Evolutionary conservation across 768 basidiomycete species (phyloP).

Genomic region (Crepidotus variabilis): DNA sequence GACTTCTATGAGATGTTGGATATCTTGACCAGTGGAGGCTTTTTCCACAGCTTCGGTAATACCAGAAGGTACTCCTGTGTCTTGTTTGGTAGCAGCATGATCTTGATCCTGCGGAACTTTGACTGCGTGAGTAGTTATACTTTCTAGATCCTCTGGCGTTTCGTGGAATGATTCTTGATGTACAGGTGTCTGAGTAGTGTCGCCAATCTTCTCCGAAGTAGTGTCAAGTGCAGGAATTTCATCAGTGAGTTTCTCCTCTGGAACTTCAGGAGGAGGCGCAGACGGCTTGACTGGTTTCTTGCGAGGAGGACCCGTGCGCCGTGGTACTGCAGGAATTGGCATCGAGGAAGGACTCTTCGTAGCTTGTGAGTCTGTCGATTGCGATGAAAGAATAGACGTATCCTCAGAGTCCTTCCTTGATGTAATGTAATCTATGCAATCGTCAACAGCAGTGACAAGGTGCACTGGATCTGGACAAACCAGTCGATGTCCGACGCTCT

Average conservation of each 20-base stretch:
- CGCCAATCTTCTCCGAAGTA: slow-evolving; percentile 2
- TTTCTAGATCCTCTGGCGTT: neutral
- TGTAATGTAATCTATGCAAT: neutral
- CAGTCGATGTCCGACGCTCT: neutral
- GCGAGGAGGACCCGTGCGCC: slow-evolving; percentile 72
- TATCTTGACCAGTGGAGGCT: neutral
- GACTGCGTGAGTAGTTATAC: no score
- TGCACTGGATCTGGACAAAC: neutral
- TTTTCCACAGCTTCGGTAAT: neutral
- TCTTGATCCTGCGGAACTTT: no score
- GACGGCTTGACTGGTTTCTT: slow-evolving; percentile 54
- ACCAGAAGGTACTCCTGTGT: neutral
- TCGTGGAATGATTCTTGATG: neutral
- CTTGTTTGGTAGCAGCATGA: neutral
- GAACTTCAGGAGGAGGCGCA: slow-evolving; percentile 18
- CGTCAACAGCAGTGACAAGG: neutral
- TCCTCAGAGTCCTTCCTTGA: slow-evolving; percentile 20
- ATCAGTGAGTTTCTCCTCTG: slow-evolving; percentile 18
- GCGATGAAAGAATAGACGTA: slow-evolving; percentile 21
- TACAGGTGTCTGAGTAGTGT: neutral
- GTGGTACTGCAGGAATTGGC: slow-evolving; percentile 72
- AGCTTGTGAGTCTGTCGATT: slow-evolving; percentile 24
- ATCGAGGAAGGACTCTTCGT: slow-evolving; percentile 50
- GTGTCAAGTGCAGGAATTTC: slow-evolving; percentile 2
- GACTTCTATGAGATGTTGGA: neutral